A percentile compares a stretch with the other conserved stretches of the same genome.
phyloP scores from a whole-genome alignment of 139 green algal genomes.

The Picochlorum sp. region DNA sequence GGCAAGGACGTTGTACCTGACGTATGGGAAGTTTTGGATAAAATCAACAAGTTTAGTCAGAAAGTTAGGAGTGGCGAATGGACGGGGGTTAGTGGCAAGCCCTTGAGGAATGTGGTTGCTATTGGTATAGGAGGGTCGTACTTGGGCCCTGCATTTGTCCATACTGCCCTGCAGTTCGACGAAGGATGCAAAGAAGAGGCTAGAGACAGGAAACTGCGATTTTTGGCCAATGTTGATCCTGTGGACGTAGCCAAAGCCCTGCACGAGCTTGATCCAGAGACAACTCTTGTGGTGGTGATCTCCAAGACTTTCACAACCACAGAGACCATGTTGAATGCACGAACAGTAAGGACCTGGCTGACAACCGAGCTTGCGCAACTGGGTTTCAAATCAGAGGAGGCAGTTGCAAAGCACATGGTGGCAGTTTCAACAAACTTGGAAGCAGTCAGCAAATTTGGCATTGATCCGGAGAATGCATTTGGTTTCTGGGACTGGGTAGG shows the following conservation, averaged over 20 bases:
- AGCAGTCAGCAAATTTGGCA: conserved; percentile 98
- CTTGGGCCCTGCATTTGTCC: conserved; percentile 95
- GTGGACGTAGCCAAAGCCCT: conserved; percentile 93
- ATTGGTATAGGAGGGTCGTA: conserved; percentile 97
- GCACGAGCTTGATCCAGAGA: conserved; percentile 70
- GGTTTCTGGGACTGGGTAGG: conserved; percentile 99
- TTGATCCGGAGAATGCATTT: conserved; percentile 95
- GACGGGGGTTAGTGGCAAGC: conserved; percentile 87
- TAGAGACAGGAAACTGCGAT: conserved; percentile 69
- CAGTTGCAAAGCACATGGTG: conserved; percentile 66
- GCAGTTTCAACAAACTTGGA: conserved; percentile 96
- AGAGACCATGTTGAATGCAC: conserved; percentile 99
- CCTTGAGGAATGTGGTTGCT: conserved; percentile 88
- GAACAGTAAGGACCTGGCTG: conserved; percentile 85
- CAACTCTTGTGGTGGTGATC: conserved; percentile 89
- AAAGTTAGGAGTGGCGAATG: conserved; percentile 62
- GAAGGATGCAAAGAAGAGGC: conserved; percentile 17
- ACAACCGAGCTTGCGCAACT: conserved; percentile 52
- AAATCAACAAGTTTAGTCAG: conserved; percentile 89
- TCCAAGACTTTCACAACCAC: conserved; percentile 99
- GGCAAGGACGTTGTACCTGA: conserved; percentile 80
- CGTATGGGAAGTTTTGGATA: conserved; percentile 95
- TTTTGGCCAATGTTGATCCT: conserved; percentile 98
- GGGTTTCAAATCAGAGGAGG: conserved; percentile 23
- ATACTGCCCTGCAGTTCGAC: conserved; percentile 83